Evolutionary conservation across 208 protist genomes (phyloP), one percentile per base, ranked within the genome.

Genomic region (Lotmaria passim): DNA sequence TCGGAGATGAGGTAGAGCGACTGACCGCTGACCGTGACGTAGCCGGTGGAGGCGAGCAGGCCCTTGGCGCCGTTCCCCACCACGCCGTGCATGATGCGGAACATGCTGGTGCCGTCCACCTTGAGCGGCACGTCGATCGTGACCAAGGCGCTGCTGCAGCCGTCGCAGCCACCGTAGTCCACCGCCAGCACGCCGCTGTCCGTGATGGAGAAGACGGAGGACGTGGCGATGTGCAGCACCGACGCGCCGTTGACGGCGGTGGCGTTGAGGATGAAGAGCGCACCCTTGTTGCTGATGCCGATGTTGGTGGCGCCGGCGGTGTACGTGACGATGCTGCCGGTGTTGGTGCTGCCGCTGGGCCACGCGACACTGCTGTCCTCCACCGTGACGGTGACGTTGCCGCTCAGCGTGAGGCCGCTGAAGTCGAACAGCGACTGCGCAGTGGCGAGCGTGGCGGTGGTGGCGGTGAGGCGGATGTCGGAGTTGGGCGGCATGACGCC

Each of bases 341-440:
- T 48, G 43, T 48, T 57, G 33, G 23, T n/a, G 30, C 38, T 8
- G 38, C 19, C 28, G 24, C 50, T 41, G 26, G 56, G 46, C 68
- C 55, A 67, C 57, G 46, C 44, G 46, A 74, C 68, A 23, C 34
- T 41, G 53, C 33, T 67, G 36, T 53, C 39, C 57, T 65, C 58
- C 17, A 74, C 39, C 43, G 38, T 47, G 28, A 74, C 4, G 28
- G 51, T 66, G 34, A 66, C 46, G 55, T 67, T 74, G 17, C 8
- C 31, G 33, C 23, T 24, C 23, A 74, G 48, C 21, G 44, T n/a
- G 39, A 74, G 55, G 11, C 48, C 58, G 36, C 59, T 66, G 59
- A 74, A 74, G 36, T 74, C 59, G 68, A 74, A 74, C 31, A 67
- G 68, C 33, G 68, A 63, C 56, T 74, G 56, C 26, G 14, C 15